Conservation (phyloP, 2,329 filamentous ascomycete genomes). For the Plectosphaerella plurivora region DNA sequence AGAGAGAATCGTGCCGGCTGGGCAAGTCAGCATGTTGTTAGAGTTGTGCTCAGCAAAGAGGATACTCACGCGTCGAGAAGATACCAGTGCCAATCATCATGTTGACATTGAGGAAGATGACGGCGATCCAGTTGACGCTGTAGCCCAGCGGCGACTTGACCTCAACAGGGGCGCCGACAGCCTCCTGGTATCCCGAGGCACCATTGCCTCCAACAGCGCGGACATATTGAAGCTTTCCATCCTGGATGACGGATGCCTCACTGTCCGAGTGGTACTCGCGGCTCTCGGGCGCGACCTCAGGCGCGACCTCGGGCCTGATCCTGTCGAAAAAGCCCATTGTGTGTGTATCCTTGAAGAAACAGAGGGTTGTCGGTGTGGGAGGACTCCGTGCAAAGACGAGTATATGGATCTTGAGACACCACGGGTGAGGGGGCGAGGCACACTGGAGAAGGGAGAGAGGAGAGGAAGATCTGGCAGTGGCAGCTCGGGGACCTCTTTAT, state of each 20-base stretch:
- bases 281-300: not conserved
- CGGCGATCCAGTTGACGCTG: slow-evolving; percentile 48
- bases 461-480: not conserved
- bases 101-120: slow-evolving; percentile 57
- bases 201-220: slow-evolving; percentile 42
- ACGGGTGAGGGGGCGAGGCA: too few relatives aligned
- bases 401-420: too few relatives aligned
- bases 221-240: slow-evolving; percentile 37
- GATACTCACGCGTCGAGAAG: slow-evolving; percentile 56
- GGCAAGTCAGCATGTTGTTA: not conserved
- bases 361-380: too few relatives aligned
- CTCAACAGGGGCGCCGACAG: slow-evolving; percentile 58
- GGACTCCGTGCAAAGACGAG: too few relatives aligned
- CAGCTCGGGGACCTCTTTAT: not conserved
- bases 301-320: not conserved
- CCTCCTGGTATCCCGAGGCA: slow-evolving; percentile 50
- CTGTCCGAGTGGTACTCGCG: slow-evolving; percentile 14
- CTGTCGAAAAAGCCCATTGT: not conserved
- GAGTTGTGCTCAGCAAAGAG: slow-evolving; percentile 15
- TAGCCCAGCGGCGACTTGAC: slow-evolving; percentile 54
- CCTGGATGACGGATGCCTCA: slow-evolving; percentile 21
- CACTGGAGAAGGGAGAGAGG: not conserved
- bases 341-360: not conserved
- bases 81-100: slow-evolving; percentile 62
- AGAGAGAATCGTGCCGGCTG: slow-evolving; percentile 53